phyloP scores from a whole-genome alignment of 768 basidiomycete species.

The Mycena haematopus region DNA sequence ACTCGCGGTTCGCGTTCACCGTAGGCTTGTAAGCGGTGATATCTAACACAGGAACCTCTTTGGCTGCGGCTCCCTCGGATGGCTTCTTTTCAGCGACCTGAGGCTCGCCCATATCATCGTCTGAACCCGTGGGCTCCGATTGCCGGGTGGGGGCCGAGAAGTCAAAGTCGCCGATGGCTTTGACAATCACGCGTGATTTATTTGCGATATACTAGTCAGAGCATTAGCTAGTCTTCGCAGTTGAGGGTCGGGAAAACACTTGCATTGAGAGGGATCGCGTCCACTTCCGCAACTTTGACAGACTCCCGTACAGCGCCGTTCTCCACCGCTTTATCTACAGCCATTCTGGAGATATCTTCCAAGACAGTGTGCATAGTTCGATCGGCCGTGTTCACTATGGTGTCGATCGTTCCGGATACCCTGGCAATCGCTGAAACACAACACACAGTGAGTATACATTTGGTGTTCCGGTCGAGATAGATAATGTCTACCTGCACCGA shows the following conservation, averaged over 20 bases:
- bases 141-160: slow-evolving; percentile 18
- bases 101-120: not conserved
- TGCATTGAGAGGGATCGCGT: slow-evolving; percentile 54
- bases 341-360: slow-evolving; percentile 41
- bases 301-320: slow-evolving; percentile 48
- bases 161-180: slow-evolving; percentile 58
- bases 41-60: slow-evolving; percentile 23
- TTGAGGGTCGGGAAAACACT: not conserved
- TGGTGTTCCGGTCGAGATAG: not conserved
- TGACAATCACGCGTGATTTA: slow-evolving; percentile 56
- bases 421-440: slow-evolving; percentile 35
- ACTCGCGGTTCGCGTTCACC: slow-evolving; percentile 36
- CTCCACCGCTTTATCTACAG: slow-evolving; percentile 48
- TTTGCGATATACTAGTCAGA: slow-evolving; percentile 44
- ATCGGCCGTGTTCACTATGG: slow-evolving; percentile 41
- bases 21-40: slow-evolving; percentile 35
- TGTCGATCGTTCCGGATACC: slow-evolving; percentile 48
- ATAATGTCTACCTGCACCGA: slow-evolving; percentile 40
- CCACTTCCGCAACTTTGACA: slow-evolving; percentile 55
- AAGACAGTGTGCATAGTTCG: slow-evolving; percentile 37
- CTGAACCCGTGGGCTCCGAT: not conserved
- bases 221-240: not conserved
- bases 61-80: slow-evolving; percentile 18
- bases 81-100: slow-evolving; percentile 11
- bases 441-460: not conserved